These are phyloP conservation scores for Corinectria fuckeliana DNA, from an alignment of 2,329 filamentous ascomycete species.

Conservation along the genomic window DNA sequence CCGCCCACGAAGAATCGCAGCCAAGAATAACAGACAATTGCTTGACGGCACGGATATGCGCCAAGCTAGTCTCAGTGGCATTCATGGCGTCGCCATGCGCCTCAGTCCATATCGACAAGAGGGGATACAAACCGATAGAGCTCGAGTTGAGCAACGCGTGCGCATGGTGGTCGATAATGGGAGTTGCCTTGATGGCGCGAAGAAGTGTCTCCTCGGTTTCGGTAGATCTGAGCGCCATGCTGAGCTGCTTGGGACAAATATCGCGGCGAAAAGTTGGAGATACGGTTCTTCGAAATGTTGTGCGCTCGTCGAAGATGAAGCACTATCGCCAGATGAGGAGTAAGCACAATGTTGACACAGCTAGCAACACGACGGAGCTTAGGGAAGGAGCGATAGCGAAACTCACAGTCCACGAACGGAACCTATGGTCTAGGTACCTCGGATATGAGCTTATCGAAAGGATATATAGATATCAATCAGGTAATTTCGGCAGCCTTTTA, in stretches of 20 bases:
- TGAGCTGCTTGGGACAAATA: neutral
- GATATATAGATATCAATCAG: too few species aligned
- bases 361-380: neutral
- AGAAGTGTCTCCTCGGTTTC: conserved; percentile 37
- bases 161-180: conserved; percentile 77
- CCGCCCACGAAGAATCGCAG: conserved; percentile 68
- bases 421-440: neutral
- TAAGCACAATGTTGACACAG: neutral
- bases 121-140: conserved; percentile 53
- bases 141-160: conserved; percentile 69
- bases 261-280: too few species aligned
- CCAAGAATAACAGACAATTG: conserved; percentile 71
- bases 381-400: neutral
- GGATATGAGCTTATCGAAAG: neutral
- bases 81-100: conserved; percentile 72
- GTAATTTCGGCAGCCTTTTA: too few species aligned
- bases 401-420: neutral
- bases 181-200: conserved; percentile 57
- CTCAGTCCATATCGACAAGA: conserved; percentile 73
- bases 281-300: neutral
- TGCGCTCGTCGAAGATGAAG: neutral
- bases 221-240: conserved; percentile 22
- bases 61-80: conserved; percentile 66
- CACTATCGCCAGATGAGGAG: neutral
- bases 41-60: conserved; percentile 72